These are phyloP conservation scores for Trichoderma erinaceum DNA, from an alignment of 495 filamentous ascomycete species.

Conservation along the genomic window DNA sequence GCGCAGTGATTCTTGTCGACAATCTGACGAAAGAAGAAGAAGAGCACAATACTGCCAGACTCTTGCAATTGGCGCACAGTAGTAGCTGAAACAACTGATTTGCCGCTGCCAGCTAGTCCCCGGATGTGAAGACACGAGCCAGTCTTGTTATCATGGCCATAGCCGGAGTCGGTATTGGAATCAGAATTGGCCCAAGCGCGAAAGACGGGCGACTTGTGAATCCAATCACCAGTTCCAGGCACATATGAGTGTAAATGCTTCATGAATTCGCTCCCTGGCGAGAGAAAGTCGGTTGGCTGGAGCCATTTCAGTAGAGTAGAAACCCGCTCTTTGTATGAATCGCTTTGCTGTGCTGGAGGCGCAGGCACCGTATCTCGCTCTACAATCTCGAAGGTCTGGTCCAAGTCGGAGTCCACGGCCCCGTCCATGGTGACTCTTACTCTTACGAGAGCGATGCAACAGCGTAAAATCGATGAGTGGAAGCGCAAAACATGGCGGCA, in stretches of 20 bases:
- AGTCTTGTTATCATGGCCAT: not conserved
- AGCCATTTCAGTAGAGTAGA: not conserved
- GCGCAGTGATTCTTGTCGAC: constrained; percentile 39
- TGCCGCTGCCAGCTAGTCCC: not conserved
- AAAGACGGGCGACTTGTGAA: not conserved
- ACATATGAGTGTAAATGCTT: not conserved
- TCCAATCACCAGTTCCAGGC: not conserved
- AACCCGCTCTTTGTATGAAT: not conserved
- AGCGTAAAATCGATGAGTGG: not conserved
- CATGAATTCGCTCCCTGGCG: not conserved
- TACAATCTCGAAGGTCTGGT: not conserved
- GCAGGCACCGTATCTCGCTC: not conserved
- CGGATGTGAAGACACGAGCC: not conserved
- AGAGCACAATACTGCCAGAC: constrained; percentile 28
- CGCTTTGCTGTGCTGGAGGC: not conserved
- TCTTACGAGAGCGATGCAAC: not conserved
- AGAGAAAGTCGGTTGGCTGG: constrained; percentile 9
- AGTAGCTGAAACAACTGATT: not conserved
- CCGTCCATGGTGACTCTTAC: not conserved
- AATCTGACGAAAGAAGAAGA: constrained; percentile 50
- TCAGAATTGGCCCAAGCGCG: not conserved
- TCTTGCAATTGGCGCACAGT: not conserved
- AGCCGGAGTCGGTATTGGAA: not conserved
- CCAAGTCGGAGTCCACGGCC: not conserved
- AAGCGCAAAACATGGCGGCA: not conserved